Evolutionary conservation across 805 yeast species (phyloP).

Genomic region (Candida tammaniensis): DNA sequence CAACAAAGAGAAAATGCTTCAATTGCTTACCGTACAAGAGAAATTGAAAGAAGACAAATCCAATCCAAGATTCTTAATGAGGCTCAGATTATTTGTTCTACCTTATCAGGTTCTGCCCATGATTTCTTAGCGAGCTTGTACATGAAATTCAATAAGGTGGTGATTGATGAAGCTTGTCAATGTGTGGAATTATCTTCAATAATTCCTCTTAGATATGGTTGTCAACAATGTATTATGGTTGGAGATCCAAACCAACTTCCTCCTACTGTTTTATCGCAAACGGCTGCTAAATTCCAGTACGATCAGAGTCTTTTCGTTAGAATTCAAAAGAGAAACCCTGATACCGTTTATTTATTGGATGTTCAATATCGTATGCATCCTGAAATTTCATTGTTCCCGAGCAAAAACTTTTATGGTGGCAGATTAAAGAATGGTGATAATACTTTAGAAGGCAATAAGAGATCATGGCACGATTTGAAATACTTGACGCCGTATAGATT

Average conservation of each 20-base stretch:
- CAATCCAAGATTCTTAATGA: conserved; percentile 70
- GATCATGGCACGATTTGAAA: conserved; percentile 70
- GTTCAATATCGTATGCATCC: conserved; percentile 99
- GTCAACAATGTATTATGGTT: conserved; percentile 88
- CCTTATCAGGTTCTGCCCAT: conserved; percentile 93
- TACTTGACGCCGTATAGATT: conserved; percentile 75
- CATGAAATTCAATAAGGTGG: conserved; percentile 81
- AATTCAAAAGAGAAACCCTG: conserved; percentile 69
- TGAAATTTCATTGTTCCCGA: conserved; percentile 81
- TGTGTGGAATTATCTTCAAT: conserved; percentile 90
- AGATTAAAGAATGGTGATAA: conserved; percentile 72
- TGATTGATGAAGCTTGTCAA: conserved; percentile 97
- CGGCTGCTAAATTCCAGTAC: conserved; percentile 74
- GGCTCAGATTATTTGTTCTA: conserved; percentile 86
- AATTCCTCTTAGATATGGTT: conserved; percentile 90
- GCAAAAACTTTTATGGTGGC: conserved; percentile 74
- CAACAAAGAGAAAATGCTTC: conserved; percentile 73
- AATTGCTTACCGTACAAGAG: conserved; percentile 68
- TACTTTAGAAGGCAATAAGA: conserved; percentile 55
- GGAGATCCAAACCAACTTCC: conserved; percentile 99
- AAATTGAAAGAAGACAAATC: conserved; percentile 68
- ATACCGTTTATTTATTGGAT: conserved; percentile 68
- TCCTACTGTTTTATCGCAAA: conserved; percentile 90
- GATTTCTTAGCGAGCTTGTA: conserved; percentile 74
- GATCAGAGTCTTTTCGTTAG: conserved; percentile 93